Evolutionary conservation across 208 protist genomes (phyloP).

Genomic region (Trypanosoma avium): DNA sequence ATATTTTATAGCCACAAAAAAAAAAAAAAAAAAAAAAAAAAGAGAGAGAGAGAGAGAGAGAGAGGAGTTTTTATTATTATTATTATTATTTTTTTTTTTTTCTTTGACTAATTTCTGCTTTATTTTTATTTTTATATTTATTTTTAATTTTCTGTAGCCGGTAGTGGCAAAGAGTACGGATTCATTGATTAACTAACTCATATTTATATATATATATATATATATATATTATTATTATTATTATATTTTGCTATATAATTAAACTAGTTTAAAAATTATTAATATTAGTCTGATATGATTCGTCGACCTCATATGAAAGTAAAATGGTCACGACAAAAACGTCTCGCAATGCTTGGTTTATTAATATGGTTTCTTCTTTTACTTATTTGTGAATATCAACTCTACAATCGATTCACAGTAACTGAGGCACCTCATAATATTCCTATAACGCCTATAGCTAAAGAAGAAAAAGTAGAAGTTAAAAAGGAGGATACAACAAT

Average conservation of each 20-base stretch:
- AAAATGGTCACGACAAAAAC: slow-evolving; percentile 7
- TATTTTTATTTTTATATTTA: background rate
- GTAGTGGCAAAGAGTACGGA: background rate
- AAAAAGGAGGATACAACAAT: background rate
- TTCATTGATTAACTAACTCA: no score
- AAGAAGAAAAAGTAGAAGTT: background rate
- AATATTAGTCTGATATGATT: slow-evolving; percentile 22
- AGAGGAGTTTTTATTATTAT: background rate
- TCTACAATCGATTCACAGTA: background rate
- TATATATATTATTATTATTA: no score
- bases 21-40: slow-evolving; percentile 4
- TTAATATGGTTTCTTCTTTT: slow-evolving; percentile 14
- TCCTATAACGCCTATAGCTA: background rate
- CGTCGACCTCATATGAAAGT: background rate
- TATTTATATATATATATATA: no score
- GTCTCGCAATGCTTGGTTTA: background rate
- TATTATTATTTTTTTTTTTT: background rate
- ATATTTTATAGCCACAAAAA: no score
- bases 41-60: background rate
- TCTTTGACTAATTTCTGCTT: background rate
- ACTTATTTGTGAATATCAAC: background rate
- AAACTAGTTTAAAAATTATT: no score
- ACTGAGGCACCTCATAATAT: background rate
- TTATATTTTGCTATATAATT: no score
- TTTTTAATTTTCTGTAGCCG: background rate